Conservation (phyloP, 257 asterid species). For the Paraleonurus japonicus region DNA sequence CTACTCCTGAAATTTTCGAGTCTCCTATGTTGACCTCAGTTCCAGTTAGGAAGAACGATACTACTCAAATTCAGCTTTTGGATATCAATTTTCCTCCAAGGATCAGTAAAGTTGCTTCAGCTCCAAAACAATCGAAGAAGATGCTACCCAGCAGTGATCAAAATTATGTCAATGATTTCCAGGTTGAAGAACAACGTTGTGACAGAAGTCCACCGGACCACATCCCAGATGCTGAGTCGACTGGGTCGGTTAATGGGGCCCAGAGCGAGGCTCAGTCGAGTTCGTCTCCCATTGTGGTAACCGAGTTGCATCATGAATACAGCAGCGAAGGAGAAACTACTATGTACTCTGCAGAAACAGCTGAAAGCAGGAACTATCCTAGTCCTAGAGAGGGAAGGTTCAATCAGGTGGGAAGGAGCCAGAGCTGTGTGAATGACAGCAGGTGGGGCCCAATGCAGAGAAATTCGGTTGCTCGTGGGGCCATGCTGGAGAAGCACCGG, state of each 20-base stretch:
- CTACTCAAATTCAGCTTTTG: slow-evolving; percentile 68
- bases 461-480: slow-evolving; percentile 55
- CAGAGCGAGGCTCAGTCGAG: slow-evolving; percentile 66
- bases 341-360: slow-evolving; percentile 98
- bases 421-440: slow-evolving; percentile 78
- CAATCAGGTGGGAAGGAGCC: slow-evolving; percentile 84
- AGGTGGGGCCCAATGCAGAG: slow-evolving; percentile 75
- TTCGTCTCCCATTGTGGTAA: slow-evolving; percentile 49
- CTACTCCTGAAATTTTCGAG: slow-evolving; percentile 73
- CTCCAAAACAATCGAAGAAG: slow-evolving; percentile 43
- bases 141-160: slow-evolving; percentile 39
- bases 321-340: slow-evolving; percentile 98
- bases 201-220: slow-evolving; percentile 34
- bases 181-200: slow-evolving; percentile 27
- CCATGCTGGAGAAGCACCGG: slow-evolving; percentile 63
- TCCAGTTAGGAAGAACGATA: slow-evolving; percentile 49
- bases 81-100: slow-evolving; percentile 91
- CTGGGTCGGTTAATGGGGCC: slow-evolving; percentile 80
- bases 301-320: slow-evolving; percentile 52
- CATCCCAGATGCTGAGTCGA: slow-evolving; percentile 65
- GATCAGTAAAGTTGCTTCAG: slow-evolving; percentile 37
- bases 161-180: slow-evolving; percentile 34
- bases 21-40: slow-evolving; percentile 63
- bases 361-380: slow-evolving; percentile 81
- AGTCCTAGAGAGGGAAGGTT: slow-evolving; percentile 68